A percentile compares a stretch with the other conserved stretches of the same genome.
Evolutionary conservation across 1,284 basidiomycete species (phyloP).

Genomic region (Leccinum griseonigrum): DNA sequence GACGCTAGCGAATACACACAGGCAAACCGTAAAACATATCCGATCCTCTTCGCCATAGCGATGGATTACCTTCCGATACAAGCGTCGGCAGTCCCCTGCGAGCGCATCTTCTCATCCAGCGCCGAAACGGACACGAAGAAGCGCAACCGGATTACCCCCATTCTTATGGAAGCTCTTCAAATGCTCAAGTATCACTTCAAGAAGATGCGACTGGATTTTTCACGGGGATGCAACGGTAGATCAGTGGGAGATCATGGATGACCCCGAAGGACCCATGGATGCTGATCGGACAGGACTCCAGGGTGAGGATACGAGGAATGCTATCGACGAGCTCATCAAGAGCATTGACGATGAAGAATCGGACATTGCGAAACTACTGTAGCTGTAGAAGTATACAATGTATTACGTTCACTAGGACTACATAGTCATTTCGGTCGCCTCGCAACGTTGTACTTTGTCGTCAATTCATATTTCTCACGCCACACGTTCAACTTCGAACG

Average conservation of each 20-base stretch:
- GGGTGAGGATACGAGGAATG: neutral
- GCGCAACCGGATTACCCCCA: neutral
- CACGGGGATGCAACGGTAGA: neutral
- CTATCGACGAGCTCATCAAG: neutral
- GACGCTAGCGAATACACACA: neutral
- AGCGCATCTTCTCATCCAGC: neutral
- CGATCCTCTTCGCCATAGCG: conserved; percentile 1
- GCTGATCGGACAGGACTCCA: neutral
- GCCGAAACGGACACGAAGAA: neutral
- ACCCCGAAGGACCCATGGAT: neutral
- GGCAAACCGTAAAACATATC: neutral
- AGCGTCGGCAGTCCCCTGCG: neutral
- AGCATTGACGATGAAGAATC: neutral
- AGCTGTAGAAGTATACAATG: neutral
- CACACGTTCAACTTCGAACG: too few species aligned
- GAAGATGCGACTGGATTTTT: neutral
- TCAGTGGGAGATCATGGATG: neutral
- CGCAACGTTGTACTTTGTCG: neutral
- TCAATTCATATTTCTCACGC: too few species aligned
- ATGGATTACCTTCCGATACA: conserved; percentile 13
- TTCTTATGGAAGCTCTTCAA: neutral
- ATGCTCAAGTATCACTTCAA: neutral
- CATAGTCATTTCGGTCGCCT: neutral
- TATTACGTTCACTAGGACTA: neutral
- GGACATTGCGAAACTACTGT: neutral